phyloP scores from a whole-genome alignment of 2,329 filamentous ascomycete species.

The Dactylellina cionopaga region DNA sequence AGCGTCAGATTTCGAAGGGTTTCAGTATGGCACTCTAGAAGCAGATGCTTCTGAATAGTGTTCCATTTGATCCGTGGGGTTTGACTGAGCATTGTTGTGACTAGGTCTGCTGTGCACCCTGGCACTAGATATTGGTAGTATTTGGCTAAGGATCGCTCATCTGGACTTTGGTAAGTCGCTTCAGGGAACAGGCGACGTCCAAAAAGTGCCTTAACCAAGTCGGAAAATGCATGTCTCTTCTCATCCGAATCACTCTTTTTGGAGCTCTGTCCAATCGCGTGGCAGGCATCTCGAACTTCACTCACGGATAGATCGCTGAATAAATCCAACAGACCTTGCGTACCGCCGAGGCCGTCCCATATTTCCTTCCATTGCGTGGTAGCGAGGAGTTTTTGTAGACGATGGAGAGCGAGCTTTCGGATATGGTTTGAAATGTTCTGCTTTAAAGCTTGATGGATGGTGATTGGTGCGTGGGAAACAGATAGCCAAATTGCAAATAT shows the following conservation, averaged over 20 bases:
- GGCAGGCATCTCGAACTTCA: background rate
- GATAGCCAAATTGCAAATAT: background rate
- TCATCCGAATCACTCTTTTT: background rate
- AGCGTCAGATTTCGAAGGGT: background rate
- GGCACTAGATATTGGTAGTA: background rate
- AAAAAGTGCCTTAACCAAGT: slow-evolving; percentile 1
- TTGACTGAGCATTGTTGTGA: background rate
- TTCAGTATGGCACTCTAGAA: background rate
- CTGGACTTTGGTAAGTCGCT: slow-evolving; percentile 1
- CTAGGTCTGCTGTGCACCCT: background rate
- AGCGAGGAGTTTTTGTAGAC: background rate
- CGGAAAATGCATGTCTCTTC: slow-evolving; percentile 17
- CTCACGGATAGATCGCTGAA: background rate
- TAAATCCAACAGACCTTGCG: background rate
- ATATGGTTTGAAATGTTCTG: background rate
- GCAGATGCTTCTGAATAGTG: background rate
- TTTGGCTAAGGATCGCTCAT: background rate
- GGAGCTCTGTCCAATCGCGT: background rate
- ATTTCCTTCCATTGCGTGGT: background rate
- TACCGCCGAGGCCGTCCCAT: slow-evolving; percentile 8
- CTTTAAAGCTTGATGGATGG: background rate
- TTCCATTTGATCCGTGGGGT: background rate
- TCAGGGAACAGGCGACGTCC: background rate
- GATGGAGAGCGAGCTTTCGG: background rate
- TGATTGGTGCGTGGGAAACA: background rate